These are phyloP conservation scores for Aciculosporium take DNA, from an alignment of 2,329 filamentous ascomycete genomes.

Conservation along the genomic window DNA sequence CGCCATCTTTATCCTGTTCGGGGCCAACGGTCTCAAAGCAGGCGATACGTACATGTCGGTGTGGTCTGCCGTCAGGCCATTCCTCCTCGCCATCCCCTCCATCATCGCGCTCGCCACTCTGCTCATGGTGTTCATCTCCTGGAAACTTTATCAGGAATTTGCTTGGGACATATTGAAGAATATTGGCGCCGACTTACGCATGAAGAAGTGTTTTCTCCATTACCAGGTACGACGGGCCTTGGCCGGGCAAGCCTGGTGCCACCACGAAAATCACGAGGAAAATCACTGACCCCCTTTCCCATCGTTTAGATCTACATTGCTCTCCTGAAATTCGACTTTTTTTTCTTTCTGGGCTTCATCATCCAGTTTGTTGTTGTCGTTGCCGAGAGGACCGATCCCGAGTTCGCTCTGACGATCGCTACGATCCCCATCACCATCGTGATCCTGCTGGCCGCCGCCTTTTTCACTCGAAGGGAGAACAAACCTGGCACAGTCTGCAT, in stretches of 20 bases:
- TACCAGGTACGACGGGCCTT: conserved; percentile 57
- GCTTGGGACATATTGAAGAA: conserved; percentile 99
- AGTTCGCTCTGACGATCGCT: conserved; percentile 75
- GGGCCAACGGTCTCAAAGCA: conserved; percentile 28
- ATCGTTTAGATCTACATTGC: conserved; percentile 78
- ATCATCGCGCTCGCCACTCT: conserved; percentile 67
- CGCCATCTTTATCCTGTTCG: conserved; percentile 45
- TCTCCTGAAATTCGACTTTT: conserved; percentile 96
- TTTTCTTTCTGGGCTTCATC: conserved; percentile 98
- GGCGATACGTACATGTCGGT: conserved; percentile 28
- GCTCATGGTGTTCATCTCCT: conserved; percentile 62
- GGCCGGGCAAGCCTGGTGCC: conserved; percentile 3
- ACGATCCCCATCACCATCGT: conserved; percentile 84
- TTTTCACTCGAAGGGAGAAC: conserved; percentile 73
- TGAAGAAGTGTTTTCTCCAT: conserved; percentile 92
- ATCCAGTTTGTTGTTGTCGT: conserved; percentile 96
- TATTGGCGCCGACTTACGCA: conserved; percentile 89
- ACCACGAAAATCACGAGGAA: too few relatives aligned
- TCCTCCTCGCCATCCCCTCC: conserved; percentile 71
- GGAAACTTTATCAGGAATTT: conserved; percentile 97
- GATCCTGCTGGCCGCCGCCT: conserved; percentile 74
- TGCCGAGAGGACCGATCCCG: conserved; percentile 48
- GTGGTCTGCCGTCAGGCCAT: conserved; percentile 58
- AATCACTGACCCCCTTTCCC: neutral
- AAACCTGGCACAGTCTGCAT: conserved; percentile 60